phyloP scores from a whole-genome alignment of 257 asterid genomes.

The Verbascum thapsus region DNA sequence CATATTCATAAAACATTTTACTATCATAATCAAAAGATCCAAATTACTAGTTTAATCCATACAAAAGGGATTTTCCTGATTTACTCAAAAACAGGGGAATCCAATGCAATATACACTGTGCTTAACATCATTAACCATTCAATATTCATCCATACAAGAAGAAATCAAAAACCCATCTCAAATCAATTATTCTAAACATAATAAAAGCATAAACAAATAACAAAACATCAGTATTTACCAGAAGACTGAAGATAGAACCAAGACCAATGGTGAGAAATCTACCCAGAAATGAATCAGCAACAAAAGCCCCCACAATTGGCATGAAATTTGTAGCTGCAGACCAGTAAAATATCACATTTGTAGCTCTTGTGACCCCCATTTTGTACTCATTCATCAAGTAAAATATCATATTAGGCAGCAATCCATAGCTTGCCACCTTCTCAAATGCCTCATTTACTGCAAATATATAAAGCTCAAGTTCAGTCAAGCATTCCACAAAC shows the following conservation, averaged over 20 bases:
- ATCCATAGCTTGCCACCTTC: conserved; percentile 64
- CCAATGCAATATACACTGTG: background rate
- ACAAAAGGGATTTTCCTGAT: background rate
- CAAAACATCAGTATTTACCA: conserved; percentile 41
- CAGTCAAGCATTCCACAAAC: too few relatives aligned
- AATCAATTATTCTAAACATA: background rate
- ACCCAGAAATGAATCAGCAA: conserved; percentile 69
- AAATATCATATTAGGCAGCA: conserved; percentile 59
- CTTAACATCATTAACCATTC: background rate
- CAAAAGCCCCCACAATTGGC: conserved; percentile 66
- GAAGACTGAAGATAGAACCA: conserved; percentile 57
- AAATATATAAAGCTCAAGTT: too few relatives aligned
- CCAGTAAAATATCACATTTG: conserved; percentile 55
- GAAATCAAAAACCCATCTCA: background rate
- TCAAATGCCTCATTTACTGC: conserved; percentile 67
- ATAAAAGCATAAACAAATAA: background rate
- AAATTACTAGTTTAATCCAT: background rate
- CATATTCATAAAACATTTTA: too few relatives aligned
- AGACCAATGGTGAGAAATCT: conserved; percentile 58
- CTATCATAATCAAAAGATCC: background rate
- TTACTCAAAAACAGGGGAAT: background rate
- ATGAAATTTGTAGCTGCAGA: conserved; percentile 62
- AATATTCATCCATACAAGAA: background rate
- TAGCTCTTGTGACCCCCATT: conserved; percentile 45
- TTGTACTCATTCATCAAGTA: conserved; percentile 57